Conservation (phyloP, 768 basidiomycete genomes). For the Psilocybe sp. region DNA sequence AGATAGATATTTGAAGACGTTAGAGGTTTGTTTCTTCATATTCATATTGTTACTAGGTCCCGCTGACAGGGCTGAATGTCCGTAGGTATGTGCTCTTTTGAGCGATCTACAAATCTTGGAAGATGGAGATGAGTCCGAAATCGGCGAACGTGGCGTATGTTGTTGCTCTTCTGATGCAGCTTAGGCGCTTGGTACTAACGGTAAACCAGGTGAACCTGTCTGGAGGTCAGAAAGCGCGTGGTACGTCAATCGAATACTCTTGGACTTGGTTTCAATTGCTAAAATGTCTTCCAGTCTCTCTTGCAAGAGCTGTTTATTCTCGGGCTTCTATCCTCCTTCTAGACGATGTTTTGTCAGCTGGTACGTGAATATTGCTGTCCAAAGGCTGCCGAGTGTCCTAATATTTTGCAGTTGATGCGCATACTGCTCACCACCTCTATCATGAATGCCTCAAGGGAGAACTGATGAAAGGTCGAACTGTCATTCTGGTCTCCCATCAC, state of each 20-base stretch:
- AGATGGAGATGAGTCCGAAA: conserved; percentile 85
- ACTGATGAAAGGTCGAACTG: conserved; percentile 75
- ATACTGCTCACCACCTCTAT: conserved; percentile 88
- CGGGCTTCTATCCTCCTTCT: conserved; percentile 78
- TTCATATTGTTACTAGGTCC: not conserved
- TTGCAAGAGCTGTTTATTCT: conserved; percentile 79
- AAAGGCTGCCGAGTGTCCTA: not conserved
- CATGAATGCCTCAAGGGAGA: conserved; percentile 81
- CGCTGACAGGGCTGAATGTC: conserved; percentile 13
- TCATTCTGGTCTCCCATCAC: conserved; percentile 94
- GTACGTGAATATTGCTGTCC: conserved; percentile 22
- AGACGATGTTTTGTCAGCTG: conserved; percentile 74
- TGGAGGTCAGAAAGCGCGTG: conserved; percentile 68
- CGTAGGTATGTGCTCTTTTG: conserved; percentile 60
- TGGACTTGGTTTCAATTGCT: conserved; percentile 35
- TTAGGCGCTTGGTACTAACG: not conserved
- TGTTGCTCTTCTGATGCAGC: not conserved
- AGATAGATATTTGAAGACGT: conserved; percentile 72
- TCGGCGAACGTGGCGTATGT: conserved; percentile 79
- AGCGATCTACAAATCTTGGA: conserved; percentile 80
- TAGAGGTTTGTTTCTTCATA: conserved; percentile 58
- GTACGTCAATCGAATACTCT: conserved; percentile 32
- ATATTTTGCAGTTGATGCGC: conserved; percentile 71
- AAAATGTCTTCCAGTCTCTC: conserved; percentile 24
- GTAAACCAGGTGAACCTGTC: conserved; percentile 42